These are phyloP conservation scores for Tuber microsphaerosporum DNA, from an alignment of 495 filamentous ascomycete species.

Conservation along the genomic window DNA sequence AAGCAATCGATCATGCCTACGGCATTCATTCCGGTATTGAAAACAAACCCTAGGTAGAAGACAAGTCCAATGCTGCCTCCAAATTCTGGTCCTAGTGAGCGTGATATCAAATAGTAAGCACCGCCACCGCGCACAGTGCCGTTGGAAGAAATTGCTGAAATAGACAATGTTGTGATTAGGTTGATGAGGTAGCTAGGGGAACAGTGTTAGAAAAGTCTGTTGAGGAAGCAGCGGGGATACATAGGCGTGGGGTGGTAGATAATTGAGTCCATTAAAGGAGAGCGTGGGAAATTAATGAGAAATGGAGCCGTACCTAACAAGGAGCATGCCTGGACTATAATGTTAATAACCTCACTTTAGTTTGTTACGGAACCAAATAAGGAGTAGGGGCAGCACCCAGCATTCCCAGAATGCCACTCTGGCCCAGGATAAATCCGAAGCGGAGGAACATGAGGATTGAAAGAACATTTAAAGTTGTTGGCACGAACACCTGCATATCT, in stretches of 20 bases:
- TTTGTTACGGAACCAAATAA: neutral
- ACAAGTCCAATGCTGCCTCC: conserved; percentile 87
- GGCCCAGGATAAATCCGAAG: conserved; percentile 49
- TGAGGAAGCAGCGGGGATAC: no score
- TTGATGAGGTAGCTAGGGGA: conserved; percentile 58
- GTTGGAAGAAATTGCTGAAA: conserved; percentile 85
- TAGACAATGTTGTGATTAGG: conserved; percentile 73
- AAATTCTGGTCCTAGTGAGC: conserved; percentile 80
- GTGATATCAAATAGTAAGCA: conserved; percentile 82
- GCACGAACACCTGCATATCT: conserved; percentile 61
- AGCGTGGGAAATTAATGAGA: no score
- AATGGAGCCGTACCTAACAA: conserved; percentile 48
- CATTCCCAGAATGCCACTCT: conserved; percentile 71
- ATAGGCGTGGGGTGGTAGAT: neutral
- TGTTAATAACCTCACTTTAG: conserved; percentile 23
- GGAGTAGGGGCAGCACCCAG: conserved; percentile 51
- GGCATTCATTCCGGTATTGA: conserved; percentile 85
- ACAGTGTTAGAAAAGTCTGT: neutral
- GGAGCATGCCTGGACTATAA: conserved; percentile 54
- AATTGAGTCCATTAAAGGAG: neutral
- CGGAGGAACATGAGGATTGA: conserved; percentile 79
- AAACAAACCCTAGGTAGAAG: conserved; percentile 74
- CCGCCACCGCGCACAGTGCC: conserved; percentile 82
- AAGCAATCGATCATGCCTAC: conserved; percentile 81
- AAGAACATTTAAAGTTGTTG: conserved; percentile 78